phyloP scores from a whole-genome alignment of 202 grass and related monocot species.

The Sporobolus alterniflorus region DNA sequence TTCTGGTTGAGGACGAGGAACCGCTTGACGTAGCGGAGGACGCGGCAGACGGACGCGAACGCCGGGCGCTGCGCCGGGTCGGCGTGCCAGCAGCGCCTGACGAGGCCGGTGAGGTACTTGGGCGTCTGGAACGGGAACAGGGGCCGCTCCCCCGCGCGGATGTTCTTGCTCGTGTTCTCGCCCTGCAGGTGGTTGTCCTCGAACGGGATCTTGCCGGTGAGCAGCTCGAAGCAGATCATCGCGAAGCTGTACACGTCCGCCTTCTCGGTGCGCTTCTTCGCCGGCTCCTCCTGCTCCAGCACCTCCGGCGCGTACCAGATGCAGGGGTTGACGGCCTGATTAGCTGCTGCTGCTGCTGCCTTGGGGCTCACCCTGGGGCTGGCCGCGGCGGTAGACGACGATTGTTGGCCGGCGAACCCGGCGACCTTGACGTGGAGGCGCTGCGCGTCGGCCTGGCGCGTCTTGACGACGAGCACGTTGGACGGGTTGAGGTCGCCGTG shows the following conservation, averaged over 20 bases:
- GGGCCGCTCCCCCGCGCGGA: slow-evolving; percentile 74
- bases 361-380: slow-evolving; percentile 8
- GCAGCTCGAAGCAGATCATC: slow-evolving; percentile 91
- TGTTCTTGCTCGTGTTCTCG: slow-evolving; percentile 91
- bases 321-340: slow-evolving; percentile 35
- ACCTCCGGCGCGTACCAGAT: slow-evolving; percentile 95
- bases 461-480: slow-evolving; percentile 73
- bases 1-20: slow-evolving; percentile 65
- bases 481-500: slow-evolving; percentile 86
- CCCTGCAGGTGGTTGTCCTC: slow-evolving; percentile 89
- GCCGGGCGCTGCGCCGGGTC: slow-evolving; percentile 75
- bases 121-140: slow-evolving; percentile 80
- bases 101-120: slow-evolving; percentile 72
- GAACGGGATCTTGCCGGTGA: slow-evolving; percentile 90
- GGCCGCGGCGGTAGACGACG: not conserved
- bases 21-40: slow-evolving; percentile 82
- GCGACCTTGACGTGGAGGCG: slow-evolving; percentile 71
- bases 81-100: slow-evolving; percentile 80
- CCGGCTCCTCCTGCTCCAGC: slow-evolving; percentile 41
- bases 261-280: slow-evolving; percentile 56
- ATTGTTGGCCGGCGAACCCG: slow-evolving; percentile 45
- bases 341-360: not conserved
- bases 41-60: slow-evolving; percentile 75
- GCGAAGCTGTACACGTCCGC: slow-evolving; percentile 86
- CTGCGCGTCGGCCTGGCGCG: slow-evolving; percentile 36